Base-by-base conservation (phyloP, 805 yeast genomes). In the Kockiozyma suomiensis region DNA sequence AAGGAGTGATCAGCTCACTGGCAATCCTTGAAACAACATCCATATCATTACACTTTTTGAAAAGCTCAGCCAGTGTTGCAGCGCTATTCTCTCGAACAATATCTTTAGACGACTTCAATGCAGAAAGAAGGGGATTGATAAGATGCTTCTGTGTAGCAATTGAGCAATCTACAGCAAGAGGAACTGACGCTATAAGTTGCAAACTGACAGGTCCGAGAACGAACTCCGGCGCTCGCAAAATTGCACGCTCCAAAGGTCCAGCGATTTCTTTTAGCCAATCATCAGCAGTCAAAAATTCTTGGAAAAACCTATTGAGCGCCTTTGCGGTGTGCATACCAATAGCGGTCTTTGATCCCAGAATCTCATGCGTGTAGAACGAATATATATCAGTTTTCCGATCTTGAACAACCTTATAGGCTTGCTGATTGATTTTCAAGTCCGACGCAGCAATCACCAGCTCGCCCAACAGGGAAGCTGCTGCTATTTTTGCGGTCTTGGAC, bases 171-270 rank as follows among this genome's bases (percentile, higher is more conserved):
- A 83, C 69, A 1, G 70, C 64, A 0, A 69, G 56, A 2, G 76
- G 56, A 53, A 78, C 32, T 6, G 73, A 61, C 1, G 43, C 40
- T 28, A 86, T 76, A 7, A 90, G 69, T 10, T 79, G 76, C 2
- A 85, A 81, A 1, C 87, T 70, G n/a, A 86, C 70, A 19, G 69
- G 65, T n/a, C 79, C 79, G 58, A 90, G 81, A 0, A 89, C 82
- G 40, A 77, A 72, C 69, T 90, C 97, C 0, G 97, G 86, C 1
- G 96, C 83, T 72, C 97, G 82, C 64, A 92, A 76, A 51, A 87
- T 78, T 0, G 92, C 82, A 70, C 87, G 90, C 68, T 88, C 92
- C 50, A 92, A 68, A 19, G 81, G 79, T 1, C 96, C 90, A 5
- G 84, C 73, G 17, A 87, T 68, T 5, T 64, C 54, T 1, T 73